These are phyloP conservation scores for Leishmania mexicana DNA, from an alignment of 208 protist genomes.

Conservation along the genomic window DNA sequence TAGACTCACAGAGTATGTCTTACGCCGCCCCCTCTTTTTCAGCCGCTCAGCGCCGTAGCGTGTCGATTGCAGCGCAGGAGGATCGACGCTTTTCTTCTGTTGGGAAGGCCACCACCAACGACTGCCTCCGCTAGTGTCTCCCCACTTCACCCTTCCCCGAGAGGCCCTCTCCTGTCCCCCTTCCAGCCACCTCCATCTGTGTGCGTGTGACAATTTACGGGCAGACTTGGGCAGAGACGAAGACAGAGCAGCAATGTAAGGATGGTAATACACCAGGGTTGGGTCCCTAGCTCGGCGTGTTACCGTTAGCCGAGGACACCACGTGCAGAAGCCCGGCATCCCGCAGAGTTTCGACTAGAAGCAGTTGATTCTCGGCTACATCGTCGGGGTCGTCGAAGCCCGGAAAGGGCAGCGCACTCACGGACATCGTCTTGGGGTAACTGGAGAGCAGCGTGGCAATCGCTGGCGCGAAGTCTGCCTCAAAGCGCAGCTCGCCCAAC, in stretches of 20 bases:
- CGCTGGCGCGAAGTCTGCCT: slow-evolving; percentile 65
- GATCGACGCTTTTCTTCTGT: not conserved
- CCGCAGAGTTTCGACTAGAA: slow-evolving; percentile 44
- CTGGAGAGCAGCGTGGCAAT: slow-evolving; percentile 55
- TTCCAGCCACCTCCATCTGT: not conserved
- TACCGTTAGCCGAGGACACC: slow-evolving; percentile 5
- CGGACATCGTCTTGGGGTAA: slow-evolving; percentile 33
- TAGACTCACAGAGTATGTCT: not conserved
- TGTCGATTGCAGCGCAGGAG: not conserved
- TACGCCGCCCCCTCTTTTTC: not conserved
- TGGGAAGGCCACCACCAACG: not conserved
- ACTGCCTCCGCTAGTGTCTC: not conserved
- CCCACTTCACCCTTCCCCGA: not conserved
- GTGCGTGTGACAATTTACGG: not conserved
- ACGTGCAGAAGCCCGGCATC: slow-evolving; percentile 44
- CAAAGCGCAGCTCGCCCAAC: slow-evolving; percentile 59
- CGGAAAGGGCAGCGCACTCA: slow-evolving; percentile 53
- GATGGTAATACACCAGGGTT: not conserved
- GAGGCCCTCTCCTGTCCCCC: not conserved
- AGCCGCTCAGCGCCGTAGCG: not conserved
- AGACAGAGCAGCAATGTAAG: not conserved
- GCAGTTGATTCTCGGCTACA: slow-evolving; percentile 50
- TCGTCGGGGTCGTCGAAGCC: slow-evolving; percentile 57
- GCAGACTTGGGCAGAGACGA: not conserved
- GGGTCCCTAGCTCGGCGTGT: not conserved